Percentiles rank a stretch among this genome's conserved stretches.
These are phyloP conservation scores for Solanum virginianum DNA, from an alignment of 257 asterid species.

Conservation along the genomic window DNA sequence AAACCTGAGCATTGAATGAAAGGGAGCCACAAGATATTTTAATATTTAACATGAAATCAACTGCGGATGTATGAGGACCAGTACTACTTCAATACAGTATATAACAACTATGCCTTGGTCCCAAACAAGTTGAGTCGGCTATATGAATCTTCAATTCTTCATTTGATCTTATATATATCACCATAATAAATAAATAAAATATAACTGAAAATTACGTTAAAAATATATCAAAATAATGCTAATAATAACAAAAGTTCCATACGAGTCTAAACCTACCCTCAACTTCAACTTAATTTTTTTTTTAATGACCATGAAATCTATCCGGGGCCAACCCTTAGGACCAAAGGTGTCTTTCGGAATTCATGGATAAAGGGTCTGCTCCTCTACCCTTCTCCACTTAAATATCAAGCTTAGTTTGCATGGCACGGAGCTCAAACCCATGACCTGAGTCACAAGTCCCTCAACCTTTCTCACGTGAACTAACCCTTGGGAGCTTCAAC, in stretches of 20 bases:
- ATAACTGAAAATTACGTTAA: background rate
- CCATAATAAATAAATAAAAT: background rate
- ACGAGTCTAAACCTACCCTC: background rate
- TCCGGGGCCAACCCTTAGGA: background rate
- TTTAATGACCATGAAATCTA: background rate
- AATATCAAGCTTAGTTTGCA: background rate
- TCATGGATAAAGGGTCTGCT: background rate
- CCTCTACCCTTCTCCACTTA: background rate
- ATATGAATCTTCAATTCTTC: background rate
- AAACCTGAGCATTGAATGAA: background rate
- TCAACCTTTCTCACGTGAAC: background rate
- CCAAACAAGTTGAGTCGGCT: background rate
- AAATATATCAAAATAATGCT: background rate
- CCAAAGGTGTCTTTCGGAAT: background rate
- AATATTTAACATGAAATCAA: background rate
- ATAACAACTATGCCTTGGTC: background rate
- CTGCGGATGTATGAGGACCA: background rate
- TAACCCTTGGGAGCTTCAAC: background rate
- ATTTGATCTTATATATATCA: background rate
- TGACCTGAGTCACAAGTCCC: background rate
- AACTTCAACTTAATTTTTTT: background rate
- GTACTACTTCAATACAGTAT: background rate
- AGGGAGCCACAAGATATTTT: background rate
- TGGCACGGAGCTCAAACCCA: background rate
- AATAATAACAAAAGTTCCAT: background rate